Percentiles rank a stretch among this genome's conserved stretches.
Evolutionary conservation across 306 rosid species (phyloP).

Genomic region (Vicia sativa): DNA sequence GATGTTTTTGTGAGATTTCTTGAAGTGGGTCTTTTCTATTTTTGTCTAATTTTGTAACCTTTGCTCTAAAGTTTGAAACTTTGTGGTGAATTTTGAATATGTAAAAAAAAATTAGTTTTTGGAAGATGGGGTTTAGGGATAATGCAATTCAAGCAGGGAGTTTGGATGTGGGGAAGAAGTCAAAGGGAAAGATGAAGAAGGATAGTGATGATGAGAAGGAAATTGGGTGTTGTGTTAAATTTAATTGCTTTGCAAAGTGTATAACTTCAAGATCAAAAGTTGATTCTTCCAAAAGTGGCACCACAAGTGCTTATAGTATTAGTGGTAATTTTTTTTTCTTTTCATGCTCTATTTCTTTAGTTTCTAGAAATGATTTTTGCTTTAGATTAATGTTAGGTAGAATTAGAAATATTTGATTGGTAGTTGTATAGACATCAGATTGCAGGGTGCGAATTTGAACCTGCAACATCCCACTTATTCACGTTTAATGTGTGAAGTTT

Average conservation of each 20-base stretch:
- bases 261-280: conserved; percentile 92
- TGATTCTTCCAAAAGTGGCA: conserved; percentile 70
- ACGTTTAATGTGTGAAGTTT: too few species aligned
- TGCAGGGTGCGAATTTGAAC: too few species aligned
- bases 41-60: not conserved
- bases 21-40: conserved; percentile 9
- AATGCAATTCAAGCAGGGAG: conserved; percentile 65
- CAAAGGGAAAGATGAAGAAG: conserved; percentile 56
- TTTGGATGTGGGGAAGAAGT: conserved; percentile 62
- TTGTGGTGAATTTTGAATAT: conserved; percentile 32
- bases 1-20: conserved; percentile 37
- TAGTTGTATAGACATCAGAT: too few species aligned
- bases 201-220: conserved; percentile 48
- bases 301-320: conserved; percentile 43
- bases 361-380: conserved; percentile 9
- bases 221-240: conserved; percentile 74
- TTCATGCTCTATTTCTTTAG: conserved; percentile 5
- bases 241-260: conserved; percentile 64
- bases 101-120: conserved; percentile 32
- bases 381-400: conserved; percentile 16
- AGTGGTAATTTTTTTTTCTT: conserved; percentile 54
- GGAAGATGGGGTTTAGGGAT: conserved; percentile 68
- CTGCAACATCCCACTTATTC: too few species aligned
- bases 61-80: conserved; percentile 28
- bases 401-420: not conserved